Conservation (phyloP, 2,329 filamentous ascomycete genomes). For the Penicillium nordicum region DNA sequence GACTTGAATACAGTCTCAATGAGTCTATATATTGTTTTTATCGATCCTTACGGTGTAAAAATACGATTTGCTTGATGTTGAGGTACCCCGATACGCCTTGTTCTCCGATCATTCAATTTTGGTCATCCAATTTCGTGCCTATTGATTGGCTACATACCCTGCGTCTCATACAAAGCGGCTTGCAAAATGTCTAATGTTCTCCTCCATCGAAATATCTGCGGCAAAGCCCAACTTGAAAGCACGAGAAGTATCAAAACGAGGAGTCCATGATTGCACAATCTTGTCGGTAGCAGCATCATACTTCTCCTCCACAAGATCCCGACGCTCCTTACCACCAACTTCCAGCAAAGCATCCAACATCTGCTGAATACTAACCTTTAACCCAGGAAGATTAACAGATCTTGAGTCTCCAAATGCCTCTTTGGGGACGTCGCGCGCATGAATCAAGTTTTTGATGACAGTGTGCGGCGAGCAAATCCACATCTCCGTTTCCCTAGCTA, state of each 20-base stretch:
- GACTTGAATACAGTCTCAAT: not conserved
- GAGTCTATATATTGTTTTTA: not conserved
- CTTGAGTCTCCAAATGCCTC: conserved; percentile 54
- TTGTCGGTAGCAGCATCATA: conserved; percentile 53
- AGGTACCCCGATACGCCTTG: not conserved
- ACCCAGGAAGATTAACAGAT: conserved; percentile 54
- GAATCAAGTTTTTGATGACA: conserved; percentile 53
- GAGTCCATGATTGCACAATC: conserved; percentile 60
- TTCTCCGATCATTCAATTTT: not conserved
- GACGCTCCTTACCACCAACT: conserved; percentile 54
- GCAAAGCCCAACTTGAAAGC: conserved; percentile 51
- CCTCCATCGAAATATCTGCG: conserved; percentile 41
- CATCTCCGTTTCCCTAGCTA: conserved; percentile 51
- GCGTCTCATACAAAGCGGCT: conserved; percentile 29
- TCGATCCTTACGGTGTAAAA: not conserved
- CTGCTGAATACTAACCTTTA: conserved; percentile 57
- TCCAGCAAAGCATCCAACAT: conserved; percentile 58
- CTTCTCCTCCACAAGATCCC: conserved; percentile 54
- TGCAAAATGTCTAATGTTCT: conserved; percentile 42
- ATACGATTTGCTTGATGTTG: not conserved
- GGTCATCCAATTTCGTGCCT: conserved; percentile 11
- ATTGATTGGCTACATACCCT: conserved; percentile 16
- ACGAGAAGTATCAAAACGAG: conserved; percentile 53
- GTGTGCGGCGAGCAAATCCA: conserved; percentile 58
- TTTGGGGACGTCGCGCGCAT: conserved; percentile 49